Evolutionary conservation across 2,329 filamentous ascomycete species (phyloP).

Genomic region (Paraphoma chrysanthemicola): DNA sequence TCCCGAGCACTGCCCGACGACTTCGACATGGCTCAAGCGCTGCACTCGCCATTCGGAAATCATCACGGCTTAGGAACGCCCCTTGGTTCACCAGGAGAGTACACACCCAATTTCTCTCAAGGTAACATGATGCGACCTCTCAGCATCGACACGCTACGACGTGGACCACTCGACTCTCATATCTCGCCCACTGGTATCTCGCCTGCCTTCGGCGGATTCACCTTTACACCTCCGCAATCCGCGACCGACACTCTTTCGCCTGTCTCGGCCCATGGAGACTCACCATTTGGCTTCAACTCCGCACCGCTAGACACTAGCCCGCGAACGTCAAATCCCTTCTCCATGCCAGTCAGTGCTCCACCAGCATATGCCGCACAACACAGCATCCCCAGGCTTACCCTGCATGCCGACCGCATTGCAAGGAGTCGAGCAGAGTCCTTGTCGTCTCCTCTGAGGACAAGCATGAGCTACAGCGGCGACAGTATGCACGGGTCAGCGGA

Average conservation of each 20-base stretch:
- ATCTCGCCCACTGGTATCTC: constrained; percentile 72
- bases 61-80: constrained; percentile 55
- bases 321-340: constrained; percentile 49
- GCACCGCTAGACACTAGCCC: constrained; percentile 44
- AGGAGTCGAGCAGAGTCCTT: constrained; percentile 52
- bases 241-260: constrained; percentile 57
- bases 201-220: constrained; percentile 71
- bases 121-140: constrained; percentile 71
- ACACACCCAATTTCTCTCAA: constrained; percentile 50
- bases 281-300: constrained; percentile 49
- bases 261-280: constrained; percentile 50
- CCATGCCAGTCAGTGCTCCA: constrained; percentile 40
- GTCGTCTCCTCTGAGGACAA: constrained; percentile 54
- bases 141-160: constrained; percentile 71
- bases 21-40: constrained; percentile 66
- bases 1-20: constrained; percentile 66
- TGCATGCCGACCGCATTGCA: constrained; percentile 52
- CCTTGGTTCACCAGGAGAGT: constrained; percentile 55
- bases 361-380: constrained; percentile 47
- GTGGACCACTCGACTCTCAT: constrained; percentile 69
- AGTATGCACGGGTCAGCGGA: constrained; percentile 33
- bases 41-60: constrained; percentile 62
- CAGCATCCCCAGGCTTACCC: constrained; percentile 51
- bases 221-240: constrained; percentile 65
- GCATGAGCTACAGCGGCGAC: constrained; percentile 53